phyloP scores from a whole-genome alignment of 208 protist species.

The Wallacemonas sp. region DNA sequence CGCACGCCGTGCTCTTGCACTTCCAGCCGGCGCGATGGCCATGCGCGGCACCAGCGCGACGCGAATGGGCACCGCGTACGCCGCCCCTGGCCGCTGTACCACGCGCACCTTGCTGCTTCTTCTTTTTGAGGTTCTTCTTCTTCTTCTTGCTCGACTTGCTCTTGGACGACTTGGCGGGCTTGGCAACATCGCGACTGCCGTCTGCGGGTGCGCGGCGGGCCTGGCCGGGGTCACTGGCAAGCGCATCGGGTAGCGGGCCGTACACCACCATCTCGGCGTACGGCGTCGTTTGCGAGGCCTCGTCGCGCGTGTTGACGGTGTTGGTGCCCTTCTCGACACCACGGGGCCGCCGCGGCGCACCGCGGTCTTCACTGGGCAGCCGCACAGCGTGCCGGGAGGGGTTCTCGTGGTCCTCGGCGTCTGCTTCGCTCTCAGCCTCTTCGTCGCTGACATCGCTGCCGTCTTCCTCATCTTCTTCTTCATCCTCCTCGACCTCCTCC shows the following conservation, averaged over 20 bases:
- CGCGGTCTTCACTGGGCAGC: conserved; percentile 5
- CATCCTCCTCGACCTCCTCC: conserved; percentile 16
- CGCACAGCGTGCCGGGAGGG: neutral
- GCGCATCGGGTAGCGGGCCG: conserved; percentile 4
- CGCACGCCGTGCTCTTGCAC: conserved; percentile 5
- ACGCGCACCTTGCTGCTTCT: neutral
- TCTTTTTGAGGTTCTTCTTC: conserved; percentile 1
- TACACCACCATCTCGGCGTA: conserved; percentile 14
- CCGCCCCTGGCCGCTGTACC: neutral
- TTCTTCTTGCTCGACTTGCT: conserved; percentile 7
- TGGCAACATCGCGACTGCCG: too few relatives aligned
- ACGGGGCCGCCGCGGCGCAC: neutral
- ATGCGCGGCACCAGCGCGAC: neutral
- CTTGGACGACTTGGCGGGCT: neutral
- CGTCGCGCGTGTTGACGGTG: neutral
- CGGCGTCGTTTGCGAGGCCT: conserved; percentile 3
- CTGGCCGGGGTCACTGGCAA: neutral
- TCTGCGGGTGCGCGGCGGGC: too few relatives aligned
- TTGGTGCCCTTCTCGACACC: conserved; percentile 8
- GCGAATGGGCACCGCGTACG: neutral
- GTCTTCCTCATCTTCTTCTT: conserved; percentile 14
- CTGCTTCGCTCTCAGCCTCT: neutral
- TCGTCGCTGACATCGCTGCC: too few relatives aligned
- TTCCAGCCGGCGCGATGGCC: conserved; percentile 11
- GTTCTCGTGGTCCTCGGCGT: neutral